phyloP scores from a whole-genome alignment of 139 green algal species.

The Gonium pectorale region DNA sequence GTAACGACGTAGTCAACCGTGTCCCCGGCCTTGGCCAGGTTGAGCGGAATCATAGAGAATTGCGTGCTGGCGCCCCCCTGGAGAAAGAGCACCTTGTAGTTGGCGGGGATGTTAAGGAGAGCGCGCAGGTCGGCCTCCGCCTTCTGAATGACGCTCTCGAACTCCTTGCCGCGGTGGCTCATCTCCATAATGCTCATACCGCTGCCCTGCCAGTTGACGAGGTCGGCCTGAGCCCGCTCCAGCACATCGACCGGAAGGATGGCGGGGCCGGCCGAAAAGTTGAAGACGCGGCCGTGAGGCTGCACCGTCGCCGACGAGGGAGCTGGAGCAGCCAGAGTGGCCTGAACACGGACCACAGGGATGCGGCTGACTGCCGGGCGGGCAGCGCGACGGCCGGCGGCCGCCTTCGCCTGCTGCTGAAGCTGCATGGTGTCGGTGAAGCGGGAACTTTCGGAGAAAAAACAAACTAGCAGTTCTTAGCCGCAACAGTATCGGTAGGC shows the following conservation, averaged over 20 bases:
- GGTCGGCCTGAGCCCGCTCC: constrained; percentile 90
- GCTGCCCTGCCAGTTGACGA: constrained; percentile 92
- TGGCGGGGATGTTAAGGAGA: constrained; percentile 93
- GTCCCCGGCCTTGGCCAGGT: constrained; percentile 77
- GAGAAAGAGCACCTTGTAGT: constrained; percentile 96
- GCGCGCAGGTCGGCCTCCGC: constrained; percentile 93
- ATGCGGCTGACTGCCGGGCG: not conserved
- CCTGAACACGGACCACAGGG: constrained; percentile 7
- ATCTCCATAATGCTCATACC: constrained; percentile 99
- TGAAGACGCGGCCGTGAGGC: constrained; percentile 58
- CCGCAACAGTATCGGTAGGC: not conserved
- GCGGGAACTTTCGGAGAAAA: not conserved
- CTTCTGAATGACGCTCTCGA: constrained; percentile 89
- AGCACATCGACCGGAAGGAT: constrained; percentile 93
- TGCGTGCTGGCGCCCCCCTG: constrained; percentile 89
- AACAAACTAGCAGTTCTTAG: no score
- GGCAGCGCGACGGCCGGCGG: not conserved
- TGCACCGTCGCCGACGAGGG: not conserved
- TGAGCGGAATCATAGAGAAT: constrained; percentile 95
- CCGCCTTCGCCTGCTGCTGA: constrained; percentile 1
- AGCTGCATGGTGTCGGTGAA: not conserved
- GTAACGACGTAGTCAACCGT: constrained; percentile 92
- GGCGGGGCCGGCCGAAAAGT: constrained; percentile 87
- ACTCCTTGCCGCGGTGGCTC: constrained; percentile 97
- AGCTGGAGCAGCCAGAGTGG: constrained; percentile 17